Evolutionary conservation across 495 filamentous ascomycete genomes (phyloP).

Genomic region (Sphaerosporella brunnea): DNA sequence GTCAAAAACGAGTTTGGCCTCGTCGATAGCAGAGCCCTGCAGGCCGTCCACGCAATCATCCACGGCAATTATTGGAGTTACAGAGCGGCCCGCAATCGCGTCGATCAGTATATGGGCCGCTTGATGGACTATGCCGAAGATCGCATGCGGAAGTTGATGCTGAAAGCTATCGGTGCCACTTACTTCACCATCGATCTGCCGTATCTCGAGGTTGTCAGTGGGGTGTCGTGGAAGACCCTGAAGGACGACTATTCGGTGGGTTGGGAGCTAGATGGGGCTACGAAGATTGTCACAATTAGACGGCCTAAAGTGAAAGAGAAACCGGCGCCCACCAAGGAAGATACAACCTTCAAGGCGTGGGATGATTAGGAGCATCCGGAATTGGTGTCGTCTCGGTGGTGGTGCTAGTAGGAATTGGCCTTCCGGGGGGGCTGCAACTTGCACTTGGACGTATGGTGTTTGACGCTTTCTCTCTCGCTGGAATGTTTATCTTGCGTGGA

Average conservation of each 20-base stretch:
- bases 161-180: conserved; percentile 66
- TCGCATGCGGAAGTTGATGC: conserved; percentile 46
- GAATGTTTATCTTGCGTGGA: too few species aligned
- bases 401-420: too few species aligned
- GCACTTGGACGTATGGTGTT: too few species aligned
- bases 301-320: conserved; percentile 35
- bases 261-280: conserved; percentile 50
- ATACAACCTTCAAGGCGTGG: too few species aligned
- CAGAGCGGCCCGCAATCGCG: conserved; percentile 47
- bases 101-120: conserved; percentile 56
- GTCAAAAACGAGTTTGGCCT: conserved; percentile 39
- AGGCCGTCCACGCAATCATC: conserved; percentile 49
- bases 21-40: conserved; percentile 43
- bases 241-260: conserved; percentile 47
- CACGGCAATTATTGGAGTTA: conserved; percentile 71
- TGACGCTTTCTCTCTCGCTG: too few species aligned
- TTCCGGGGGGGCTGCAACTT: too few species aligned
- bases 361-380: too few species aligned
- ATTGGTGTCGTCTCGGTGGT: too few species aligned
- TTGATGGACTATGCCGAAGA: conserved; percentile 68
- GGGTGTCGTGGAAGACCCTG: conserved; percentile 49
- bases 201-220: conserved; percentile 46
- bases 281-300: conserved; percentile 50
- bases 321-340: too few species aligned
- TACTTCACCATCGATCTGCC: conserved; percentile 56